Conservation (phyloP, 352 stramenopile species). For the Globisporangium camurandrum region DNA sequence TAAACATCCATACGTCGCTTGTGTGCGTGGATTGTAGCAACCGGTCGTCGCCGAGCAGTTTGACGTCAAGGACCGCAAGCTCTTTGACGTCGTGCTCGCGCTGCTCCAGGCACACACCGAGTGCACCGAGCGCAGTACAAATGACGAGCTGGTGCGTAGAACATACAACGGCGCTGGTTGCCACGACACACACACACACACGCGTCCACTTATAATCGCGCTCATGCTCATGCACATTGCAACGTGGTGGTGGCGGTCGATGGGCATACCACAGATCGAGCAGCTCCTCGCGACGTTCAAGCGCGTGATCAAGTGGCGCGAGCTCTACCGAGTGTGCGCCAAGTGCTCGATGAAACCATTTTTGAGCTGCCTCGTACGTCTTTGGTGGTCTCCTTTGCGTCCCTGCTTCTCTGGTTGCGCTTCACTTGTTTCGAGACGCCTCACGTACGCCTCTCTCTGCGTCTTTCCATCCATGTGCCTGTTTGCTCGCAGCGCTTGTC, state of each 20-base stretch:
- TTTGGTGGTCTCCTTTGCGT: too few species aligned
- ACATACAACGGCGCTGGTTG: too few species aligned
- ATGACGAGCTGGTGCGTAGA: constrained; percentile 37
- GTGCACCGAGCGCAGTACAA: constrained; percentile 37
- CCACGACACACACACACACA: neutral
- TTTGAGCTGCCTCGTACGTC: constrained; percentile 51
- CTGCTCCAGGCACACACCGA: constrained; percentile 62
- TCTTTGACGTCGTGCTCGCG: constrained; percentile 69
- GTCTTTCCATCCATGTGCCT: neutral
- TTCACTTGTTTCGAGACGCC: too few species aligned
- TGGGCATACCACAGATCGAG: constrained; percentile 53
- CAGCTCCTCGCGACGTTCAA: constrained; percentile 62
- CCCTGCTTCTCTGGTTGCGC: too few species aligned
- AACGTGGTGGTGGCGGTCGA: too few species aligned
- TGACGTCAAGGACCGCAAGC: constrained; percentile 69
- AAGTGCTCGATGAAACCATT: constrained; percentile 84
- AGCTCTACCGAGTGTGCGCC: constrained; percentile 72
- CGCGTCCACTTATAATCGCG: too few species aligned
- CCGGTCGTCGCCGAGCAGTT: constrained; percentile 20
- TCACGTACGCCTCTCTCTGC: neutral
- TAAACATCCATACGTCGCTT: too few species aligned
- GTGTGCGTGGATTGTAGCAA: too few species aligned
- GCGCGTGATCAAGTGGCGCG: constrained; percentile 67
- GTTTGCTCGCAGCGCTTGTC: constrained; percentile 29
- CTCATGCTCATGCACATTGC: too few species aligned